Base-by-base conservation (phyloP, 78 protist genomes). In the Dictyostelium brefeldianum region DNA sequence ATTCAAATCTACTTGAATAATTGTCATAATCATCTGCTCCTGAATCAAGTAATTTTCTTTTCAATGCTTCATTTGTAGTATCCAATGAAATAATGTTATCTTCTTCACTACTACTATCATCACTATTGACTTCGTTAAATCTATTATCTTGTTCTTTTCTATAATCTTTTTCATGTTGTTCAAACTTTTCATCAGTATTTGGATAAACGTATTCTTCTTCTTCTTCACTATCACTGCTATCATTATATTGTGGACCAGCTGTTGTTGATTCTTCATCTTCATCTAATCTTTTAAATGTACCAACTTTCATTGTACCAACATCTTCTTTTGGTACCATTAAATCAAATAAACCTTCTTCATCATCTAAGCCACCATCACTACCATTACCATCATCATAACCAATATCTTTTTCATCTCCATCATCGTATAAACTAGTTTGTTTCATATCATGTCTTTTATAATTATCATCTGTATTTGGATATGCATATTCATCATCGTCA, bases 131-230 rank as follows among this genome's bases (percentile, higher is more conserved):
- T n/a, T 71, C 54, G 50, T 36, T 71, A 15, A 65, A 43, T 71
- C 79, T 43, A 43, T 43, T 71, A 27, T 71, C 79, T 43, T 46
- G 50, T 20, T 71, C 79, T 46, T 46, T 31, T 54, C 18, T 78
- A 31, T 78, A 29, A 20, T 79, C 71, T 59, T 79, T 56, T 53
- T 79, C 69, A 17, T 50, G 64, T 51, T 78, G 59, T 53, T 79
- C 70, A 79, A 41, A 79, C 2, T 59, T 59, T 10, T 57, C 71
- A 79, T 79, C 84, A 9, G 84, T 79, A 59, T 79, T 36, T 57
- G 89, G 89, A 81, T 81, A 81, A 15, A 69, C 79, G 25, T 81
- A 70, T 51, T 81, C 89, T 29, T 81, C 89, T 18, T 81, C 79
- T 0, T 48, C 41, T 10, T 78, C 54, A 7, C 53, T 9, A 5